These are phyloP conservation scores for Phytopythium cucurbitacearum DNA, from an alignment of 352 stramenopile genomes.

Conservation along the genomic window DNA sequence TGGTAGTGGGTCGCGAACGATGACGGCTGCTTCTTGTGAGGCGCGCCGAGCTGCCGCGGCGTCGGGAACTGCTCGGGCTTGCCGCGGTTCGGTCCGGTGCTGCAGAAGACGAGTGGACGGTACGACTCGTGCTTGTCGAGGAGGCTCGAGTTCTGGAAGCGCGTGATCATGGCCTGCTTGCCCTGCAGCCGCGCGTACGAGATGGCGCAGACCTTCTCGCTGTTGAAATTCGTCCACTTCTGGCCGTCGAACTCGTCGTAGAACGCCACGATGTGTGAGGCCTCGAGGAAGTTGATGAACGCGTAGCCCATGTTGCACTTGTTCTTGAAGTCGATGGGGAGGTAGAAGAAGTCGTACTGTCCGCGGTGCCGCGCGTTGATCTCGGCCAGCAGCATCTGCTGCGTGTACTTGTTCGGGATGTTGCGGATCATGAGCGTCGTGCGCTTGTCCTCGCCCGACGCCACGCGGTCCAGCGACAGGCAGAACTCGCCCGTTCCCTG, in stretches of 20 bases:
- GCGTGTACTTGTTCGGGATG: constrained; percentile 99
- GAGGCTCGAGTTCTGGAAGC: constrained; percentile 98
- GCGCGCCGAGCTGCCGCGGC: constrained; percentile 20
- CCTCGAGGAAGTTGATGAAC: constrained; percentile 99
- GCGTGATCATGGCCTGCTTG: constrained; percentile 97
- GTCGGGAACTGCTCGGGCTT: constrained; percentile 63
- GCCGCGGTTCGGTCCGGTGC: constrained; percentile 59
- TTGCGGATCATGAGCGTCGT: constrained; percentile 99
- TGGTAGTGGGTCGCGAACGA: neutral
- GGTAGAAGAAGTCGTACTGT: constrained; percentile 99
- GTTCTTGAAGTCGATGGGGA: constrained; percentile 99
- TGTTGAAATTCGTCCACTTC: constrained; percentile 98
- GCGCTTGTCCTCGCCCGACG: constrained; percentile 88
- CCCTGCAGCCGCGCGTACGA: constrained; percentile 97
- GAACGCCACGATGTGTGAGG: constrained; percentile 66
- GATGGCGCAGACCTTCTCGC: constrained; percentile 98
- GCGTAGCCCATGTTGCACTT: constrained; percentile 99
- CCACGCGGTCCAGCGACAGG: constrained; percentile 70
- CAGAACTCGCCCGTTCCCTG: constrained; percentile 71
- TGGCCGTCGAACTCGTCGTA: constrained; percentile 83
- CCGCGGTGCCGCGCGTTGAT: constrained; percentile 93
- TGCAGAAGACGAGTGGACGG: constrained; percentile 89
- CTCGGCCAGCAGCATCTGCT: constrained; percentile 98
- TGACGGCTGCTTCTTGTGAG: constrained; percentile 32
- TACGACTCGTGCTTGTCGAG: constrained; percentile 93